Percentiles rank a stretch among this genome's conserved stretches.
These are phyloP conservation scores for Aeminium ludgeri DNA, from an alignment of 495 filamentous ascomycete species.

Conservation along the genomic window DNA sequence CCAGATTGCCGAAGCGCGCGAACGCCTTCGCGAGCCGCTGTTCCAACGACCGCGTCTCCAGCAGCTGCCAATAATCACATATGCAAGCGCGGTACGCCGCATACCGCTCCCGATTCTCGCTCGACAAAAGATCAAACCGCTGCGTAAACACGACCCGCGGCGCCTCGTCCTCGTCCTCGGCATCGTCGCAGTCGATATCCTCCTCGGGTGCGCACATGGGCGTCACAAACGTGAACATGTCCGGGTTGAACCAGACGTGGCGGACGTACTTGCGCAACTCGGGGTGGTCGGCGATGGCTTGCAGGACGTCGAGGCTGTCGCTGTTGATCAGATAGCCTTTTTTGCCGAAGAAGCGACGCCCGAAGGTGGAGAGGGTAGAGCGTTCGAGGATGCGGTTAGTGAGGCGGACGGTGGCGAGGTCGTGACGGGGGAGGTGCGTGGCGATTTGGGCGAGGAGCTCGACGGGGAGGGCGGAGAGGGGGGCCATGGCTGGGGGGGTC, in stretches of 20 bases:
- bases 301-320: constrained; percentile 2
- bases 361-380: constrained; percentile 5
- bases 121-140: background rate
- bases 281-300: constrained; percentile 2
- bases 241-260: constrained; percentile 17
- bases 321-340: constrained; percentile 14
- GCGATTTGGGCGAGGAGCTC: constrained; percentile 12
- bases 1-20: constrained; percentile 6
- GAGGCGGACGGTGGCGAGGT: constrained; percentile 6
- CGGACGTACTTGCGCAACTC: constrained; percentile 9
- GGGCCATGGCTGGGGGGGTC: background rate
- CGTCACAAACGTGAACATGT: constrained; percentile 8
- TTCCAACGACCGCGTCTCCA: background rate
- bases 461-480: constrained; percentile 5
- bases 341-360: constrained; percentile 15
- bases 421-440: background rate
- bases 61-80: constrained; percentile 2
- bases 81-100: background rate
- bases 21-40: background rate
- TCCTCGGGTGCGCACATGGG: no score
- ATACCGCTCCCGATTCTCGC: background rate
- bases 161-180: no score
- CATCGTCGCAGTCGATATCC: no score
- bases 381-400: background rate
- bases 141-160: background rate